Percentiles rank a stretch among this genome's conserved stretches.
These are phyloP conservation scores for Dactylellina cionopaga DNA, from an alignment of 2,329 filamentous ascomycete species.

Conservation along the genomic window DNA sequence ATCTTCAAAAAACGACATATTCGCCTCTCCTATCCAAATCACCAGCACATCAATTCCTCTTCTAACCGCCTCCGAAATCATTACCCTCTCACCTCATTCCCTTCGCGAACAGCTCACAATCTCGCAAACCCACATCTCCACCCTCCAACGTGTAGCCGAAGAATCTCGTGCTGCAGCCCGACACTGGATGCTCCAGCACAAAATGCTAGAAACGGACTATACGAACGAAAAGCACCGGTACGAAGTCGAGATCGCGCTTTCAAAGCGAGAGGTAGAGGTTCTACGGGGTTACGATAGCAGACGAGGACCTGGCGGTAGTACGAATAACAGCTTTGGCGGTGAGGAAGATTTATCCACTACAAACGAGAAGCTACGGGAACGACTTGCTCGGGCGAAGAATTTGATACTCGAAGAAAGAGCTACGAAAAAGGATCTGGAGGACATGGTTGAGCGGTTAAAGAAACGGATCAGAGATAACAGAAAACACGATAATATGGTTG, in stretches of 20 bases:
- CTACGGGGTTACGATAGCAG: conserved; percentile 26
- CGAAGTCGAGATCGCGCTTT: conserved; percentile 56
- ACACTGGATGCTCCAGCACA: conserved; percentile 56
- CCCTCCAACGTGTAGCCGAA: conserved; percentile 54
- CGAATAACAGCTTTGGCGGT: conserved; percentile 31
- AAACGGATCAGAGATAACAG: conserved; percentile 56
- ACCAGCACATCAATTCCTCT: conserved; percentile 20
- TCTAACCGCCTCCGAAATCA: conserved; percentile 54
- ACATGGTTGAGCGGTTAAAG: conserved; percentile 55
- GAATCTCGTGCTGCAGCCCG: conserved; percentile 55
- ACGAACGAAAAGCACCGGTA: conserved; percentile 56
- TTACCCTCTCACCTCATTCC: conserved; percentile 57
- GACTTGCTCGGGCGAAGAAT: conserved; percentile 43
- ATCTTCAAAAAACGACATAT: conserved; percentile 24
- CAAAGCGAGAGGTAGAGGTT: conserved; percentile 55
- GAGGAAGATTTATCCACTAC: conserved; percentile 29
- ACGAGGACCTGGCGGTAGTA: conserved; percentile 12
- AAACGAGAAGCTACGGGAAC: conserved; percentile 44
- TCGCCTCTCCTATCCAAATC: conserved; percentile 28
- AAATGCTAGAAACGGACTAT: conserved; percentile 56
- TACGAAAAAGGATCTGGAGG: conserved; percentile 52
- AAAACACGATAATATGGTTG: conserved; percentile 54
- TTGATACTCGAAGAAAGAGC: conserved; percentile 43
- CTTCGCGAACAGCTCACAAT: conserved; percentile 57
- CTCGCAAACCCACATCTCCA: conserved; percentile 55